Percentiles rank a stretch among this genome's conserved stretches.
phyloP scores from a whole-genome alignment of 768 basidiomycete genomes.

The Termitomyces bulborhizus region DNA sequence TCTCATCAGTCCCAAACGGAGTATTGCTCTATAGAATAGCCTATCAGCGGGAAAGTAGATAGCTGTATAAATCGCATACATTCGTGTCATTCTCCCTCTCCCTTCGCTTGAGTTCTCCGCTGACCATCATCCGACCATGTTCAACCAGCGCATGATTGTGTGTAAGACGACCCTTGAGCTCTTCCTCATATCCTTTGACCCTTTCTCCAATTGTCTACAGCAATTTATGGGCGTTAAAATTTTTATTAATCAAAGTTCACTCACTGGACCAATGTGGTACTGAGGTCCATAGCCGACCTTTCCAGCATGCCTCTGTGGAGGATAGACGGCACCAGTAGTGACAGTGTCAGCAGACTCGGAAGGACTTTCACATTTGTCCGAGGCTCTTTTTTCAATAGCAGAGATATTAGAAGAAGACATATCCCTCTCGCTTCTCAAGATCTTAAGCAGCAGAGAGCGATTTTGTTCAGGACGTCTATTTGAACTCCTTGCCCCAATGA shows the following conservation, averaged over 20 bases:
- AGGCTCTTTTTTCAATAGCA: background rate
- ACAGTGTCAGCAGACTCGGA: background rate
- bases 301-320: conserved; percentile 38
- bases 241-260: background rate
- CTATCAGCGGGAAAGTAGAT: background rate
- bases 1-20: conserved; percentile 16
- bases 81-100: conserved; percentile 21
- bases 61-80: background rate
- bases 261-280: conserved; percentile 27
- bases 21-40: conserved; percentile 4
- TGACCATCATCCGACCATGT: conserved; percentile 24
- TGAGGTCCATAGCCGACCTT: conserved; percentile 39
- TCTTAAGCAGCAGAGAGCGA: background rate
- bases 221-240: background rate
- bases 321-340: conserved; percentile 18
- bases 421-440: background rate
- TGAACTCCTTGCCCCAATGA: background rate
- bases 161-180: conserved; percentile 27
- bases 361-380: background rate
- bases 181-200: conserved; percentile 25
- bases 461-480: background rate
- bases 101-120: conserved; percentile 26
- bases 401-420: conserved; percentile 12
- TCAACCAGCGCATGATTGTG: conserved; percentile 19
- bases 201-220: conserved; percentile 26